These are phyloP conservation scores for Globisporangium carolinianum DNA, from an alignment of 352 stramenopile species.

Conservation along the genomic window DNA sequence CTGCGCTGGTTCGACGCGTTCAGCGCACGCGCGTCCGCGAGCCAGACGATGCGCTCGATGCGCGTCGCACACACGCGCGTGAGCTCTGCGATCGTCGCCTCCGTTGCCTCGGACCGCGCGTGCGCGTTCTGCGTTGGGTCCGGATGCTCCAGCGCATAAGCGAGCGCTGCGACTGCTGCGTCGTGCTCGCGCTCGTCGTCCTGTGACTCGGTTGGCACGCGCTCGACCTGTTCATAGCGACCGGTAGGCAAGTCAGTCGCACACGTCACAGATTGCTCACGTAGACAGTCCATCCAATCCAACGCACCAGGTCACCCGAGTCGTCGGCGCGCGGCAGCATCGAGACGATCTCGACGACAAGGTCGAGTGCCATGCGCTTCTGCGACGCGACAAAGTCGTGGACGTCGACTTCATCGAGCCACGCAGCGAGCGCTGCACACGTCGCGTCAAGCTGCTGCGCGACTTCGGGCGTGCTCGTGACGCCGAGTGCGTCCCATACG, in stretches of 20 bases:
- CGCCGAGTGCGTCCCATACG: constrained; percentile 25
- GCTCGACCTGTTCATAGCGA: neutral
- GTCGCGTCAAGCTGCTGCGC: constrained; percentile 30
- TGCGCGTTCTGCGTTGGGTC: constrained; percentile 14
- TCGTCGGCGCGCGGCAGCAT: constrained; percentile 9
- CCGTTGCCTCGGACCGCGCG: constrained; percentile 27
- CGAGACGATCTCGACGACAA: constrained; percentile 14
- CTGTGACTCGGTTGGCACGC: neutral
- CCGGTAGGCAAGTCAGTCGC: neutral
- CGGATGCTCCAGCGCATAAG: constrained; percentile 2
- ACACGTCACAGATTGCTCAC: neutral
- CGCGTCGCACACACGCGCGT: constrained; percentile 30
- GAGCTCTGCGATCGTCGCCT: constrained; percentile 34
- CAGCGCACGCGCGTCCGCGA: constrained; percentile 10
- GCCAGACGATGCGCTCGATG: constrained; percentile 31
- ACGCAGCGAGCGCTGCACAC: constrained; percentile 27
- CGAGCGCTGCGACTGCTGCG: constrained; percentile 11
- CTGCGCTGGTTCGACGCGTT: constrained; percentile 14
- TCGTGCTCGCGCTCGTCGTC: constrained; percentile 5
- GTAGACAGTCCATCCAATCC: neutral
- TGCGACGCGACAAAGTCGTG: constrained; percentile 2
- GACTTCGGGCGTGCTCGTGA: constrained; percentile 23
- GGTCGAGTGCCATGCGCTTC: constrained; percentile 13
- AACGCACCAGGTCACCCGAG: constrained; percentile 6
- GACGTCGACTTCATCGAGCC: constrained; percentile 15